A percentile compares a stretch with the other conserved stretches of the same genome.
These are phyloP conservation scores for Lachnellula suecica DNA, from an alignment of 2,329 filamentous ascomycete genomes.

Conservation along the genomic window DNA sequence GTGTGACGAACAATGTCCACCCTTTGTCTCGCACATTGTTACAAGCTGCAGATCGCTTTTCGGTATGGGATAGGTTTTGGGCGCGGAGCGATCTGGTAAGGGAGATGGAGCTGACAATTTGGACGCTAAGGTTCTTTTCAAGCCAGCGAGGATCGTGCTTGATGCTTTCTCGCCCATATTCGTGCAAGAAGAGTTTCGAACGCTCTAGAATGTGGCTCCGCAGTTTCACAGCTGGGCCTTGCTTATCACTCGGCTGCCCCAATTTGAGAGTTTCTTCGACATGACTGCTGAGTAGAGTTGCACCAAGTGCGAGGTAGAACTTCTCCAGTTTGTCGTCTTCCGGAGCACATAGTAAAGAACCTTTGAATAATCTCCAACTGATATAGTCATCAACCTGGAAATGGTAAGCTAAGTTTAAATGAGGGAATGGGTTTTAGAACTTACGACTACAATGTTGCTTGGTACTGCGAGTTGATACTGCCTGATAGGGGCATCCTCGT, in stretches of 20 bases:
- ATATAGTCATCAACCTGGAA: conserved; percentile 75
- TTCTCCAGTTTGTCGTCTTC: conserved; percentile 84
- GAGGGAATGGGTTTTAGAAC: background rate
- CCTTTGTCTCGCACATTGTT: conserved; percentile 52
- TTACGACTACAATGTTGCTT: conserved; percentile 65
- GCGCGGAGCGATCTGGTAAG: conserved; percentile 75
- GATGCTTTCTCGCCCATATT: conserved; percentile 68
- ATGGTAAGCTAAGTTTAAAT: conserved; percentile 4
- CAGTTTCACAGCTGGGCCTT: conserved; percentile 66
- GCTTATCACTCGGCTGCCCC: conserved; percentile 57
- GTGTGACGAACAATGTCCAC: conserved; percentile 70
- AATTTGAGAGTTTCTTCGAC: conserved; percentile 78
- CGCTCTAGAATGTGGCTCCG: conserved; percentile 84
- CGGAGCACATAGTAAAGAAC: conserved; percentile 79
- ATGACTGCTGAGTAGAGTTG: conserved; percentile 70
- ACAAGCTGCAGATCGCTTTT: conserved; percentile 74
- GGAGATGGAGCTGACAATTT: conserved; percentile 75
- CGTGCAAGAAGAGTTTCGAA: conserved; percentile 85
- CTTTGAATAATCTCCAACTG: conserved; percentile 85
- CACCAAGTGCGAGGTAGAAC: conserved; percentile 82
- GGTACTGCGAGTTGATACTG: conserved; percentile 73
- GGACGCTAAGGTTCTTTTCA: conserved; percentile 77
- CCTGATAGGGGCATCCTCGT: conserved; percentile 41
- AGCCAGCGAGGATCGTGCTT: conserved; percentile 89
- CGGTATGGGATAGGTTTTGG: conserved; percentile 66